These are phyloP conservation scores for Primulina huaijiensis DNA, from an alignment of 257 asterid species.

Conservation along the genomic window DNA sequence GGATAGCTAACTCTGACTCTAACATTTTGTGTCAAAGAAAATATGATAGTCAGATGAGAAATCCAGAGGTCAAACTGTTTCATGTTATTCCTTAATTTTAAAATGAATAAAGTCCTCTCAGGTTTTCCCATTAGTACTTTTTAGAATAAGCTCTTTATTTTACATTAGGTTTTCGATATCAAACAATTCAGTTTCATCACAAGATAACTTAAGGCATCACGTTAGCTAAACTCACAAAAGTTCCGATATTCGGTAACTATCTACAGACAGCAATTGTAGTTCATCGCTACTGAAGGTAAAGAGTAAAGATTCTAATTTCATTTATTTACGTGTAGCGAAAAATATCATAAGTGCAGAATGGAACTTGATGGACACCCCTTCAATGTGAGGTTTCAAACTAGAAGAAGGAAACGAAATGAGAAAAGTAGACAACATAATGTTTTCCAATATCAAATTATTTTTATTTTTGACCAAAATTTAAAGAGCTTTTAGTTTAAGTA, in stretches of 20 bases:
- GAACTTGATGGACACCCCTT: background rate
- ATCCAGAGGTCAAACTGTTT: background rate
- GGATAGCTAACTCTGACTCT: background rate
- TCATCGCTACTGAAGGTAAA: background rate
- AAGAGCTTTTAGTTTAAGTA: slow-evolving; percentile 3
- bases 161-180: background rate
- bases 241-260: background rate
- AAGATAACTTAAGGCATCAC: background rate
- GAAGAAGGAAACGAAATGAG: background rate
- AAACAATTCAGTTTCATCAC: background rate
- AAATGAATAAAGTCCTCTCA: background rate
- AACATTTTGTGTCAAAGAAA: too few relatives aligned
- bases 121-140: background rate
- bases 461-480: background rate
- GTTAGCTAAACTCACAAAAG: background rate
- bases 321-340: background rate
- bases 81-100: background rate
- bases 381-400: background rate
- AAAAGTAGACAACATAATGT: background rate
- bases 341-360: background rate
- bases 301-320: background rate
- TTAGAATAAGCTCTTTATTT: background rate
- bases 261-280: background rate
- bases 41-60: background rate
- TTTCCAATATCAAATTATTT: background rate